These are phyloP conservation scores for Emiliania huxleyi DNA, from an alignment of 78 protist genomes.

Conservation along the genomic window DNA sequence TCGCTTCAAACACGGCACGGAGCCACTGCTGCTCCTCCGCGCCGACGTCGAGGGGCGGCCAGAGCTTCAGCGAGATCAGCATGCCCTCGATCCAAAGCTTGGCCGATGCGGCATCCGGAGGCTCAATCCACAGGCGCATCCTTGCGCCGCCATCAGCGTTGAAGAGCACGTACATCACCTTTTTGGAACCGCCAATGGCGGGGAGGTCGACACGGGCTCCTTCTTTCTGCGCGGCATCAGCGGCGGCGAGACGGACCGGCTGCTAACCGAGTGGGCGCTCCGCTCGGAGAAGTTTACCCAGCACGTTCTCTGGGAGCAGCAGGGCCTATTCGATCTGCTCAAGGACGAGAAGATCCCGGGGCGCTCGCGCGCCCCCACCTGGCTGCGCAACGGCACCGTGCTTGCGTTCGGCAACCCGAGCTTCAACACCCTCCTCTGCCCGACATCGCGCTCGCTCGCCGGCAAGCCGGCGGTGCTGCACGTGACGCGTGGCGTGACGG, in stretches of 20 bases:
- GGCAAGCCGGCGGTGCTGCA: background rate
- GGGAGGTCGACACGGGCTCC: background rate
- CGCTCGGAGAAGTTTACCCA: background rate
- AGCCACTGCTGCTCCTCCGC: background rate
- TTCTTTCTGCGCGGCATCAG: background rate
- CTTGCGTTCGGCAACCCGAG: background rate
- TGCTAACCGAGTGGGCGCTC: background rate
- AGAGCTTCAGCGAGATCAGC: background rate
- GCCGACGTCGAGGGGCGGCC: background rate
- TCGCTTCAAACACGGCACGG: background rate
- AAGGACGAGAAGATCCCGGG: background rate
- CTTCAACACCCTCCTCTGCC: background rate
- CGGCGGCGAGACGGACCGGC: background rate
- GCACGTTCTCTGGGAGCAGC: background rate
- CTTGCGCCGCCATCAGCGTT: background rate
- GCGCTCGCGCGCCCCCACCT: background rate
- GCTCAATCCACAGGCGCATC: background rate
- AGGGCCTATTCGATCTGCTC: background rate
- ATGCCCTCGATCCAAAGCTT: background rate
- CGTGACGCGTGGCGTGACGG: background rate
- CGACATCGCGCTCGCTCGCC: background rate
- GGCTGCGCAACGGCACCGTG: background rate
- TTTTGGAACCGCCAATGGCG: no score
- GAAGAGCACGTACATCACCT: background rate
- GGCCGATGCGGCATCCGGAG: background rate